A percentile compares a stretch with the other conserved stretches of the same genome.
Evolutionary conservation across 2,329 filamentous ascomycete genomes (phyloP).

Genomic region (Colletotrichum sidae): DNA sequence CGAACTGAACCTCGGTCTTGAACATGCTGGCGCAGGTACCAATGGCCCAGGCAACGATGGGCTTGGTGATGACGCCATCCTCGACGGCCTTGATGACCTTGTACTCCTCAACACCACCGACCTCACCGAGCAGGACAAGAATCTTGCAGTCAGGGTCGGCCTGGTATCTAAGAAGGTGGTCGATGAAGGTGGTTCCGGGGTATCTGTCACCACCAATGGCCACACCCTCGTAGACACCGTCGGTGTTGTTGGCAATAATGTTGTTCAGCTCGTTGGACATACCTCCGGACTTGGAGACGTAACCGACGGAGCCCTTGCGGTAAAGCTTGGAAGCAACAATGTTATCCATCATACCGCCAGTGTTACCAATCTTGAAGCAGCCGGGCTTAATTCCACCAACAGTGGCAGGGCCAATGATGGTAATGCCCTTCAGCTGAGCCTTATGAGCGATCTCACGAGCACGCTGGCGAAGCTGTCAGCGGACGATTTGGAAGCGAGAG

Average conservation of each 20-base stretch:
- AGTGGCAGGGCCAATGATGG: slow-evolving; percentile 97
- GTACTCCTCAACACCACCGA: slow-evolving; percentile 99
- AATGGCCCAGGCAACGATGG: slow-evolving; percentile 98
- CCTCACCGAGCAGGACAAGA: slow-evolving; percentile 93
- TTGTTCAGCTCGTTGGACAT: slow-evolving; percentile 99
- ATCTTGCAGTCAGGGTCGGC: slow-evolving; percentile 98
- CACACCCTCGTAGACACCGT: slow-evolving; percentile 99
- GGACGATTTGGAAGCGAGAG: not conserved
- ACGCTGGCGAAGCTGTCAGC: slow-evolving; percentile 66
- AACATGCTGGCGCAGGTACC: slow-evolving; percentile 99
- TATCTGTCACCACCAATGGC: slow-evolving; percentile 99
- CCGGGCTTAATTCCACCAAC: slow-evolving; percentile 99
- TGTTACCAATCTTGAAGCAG: slow-evolving; percentile 99
- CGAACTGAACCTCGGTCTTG: slow-evolving; percentile 99
- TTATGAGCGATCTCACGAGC: slow-evolving; percentile 98
- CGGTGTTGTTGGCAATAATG: slow-evolving; percentile 95
- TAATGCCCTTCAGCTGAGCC: slow-evolving; percentile 98
- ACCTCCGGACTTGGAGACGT: slow-evolving; percentile 99
- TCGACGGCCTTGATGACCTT: slow-evolving; percentile 99
- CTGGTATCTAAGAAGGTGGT: slow-evolving; percentile 97
- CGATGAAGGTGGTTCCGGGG: slow-evolving; percentile 98
- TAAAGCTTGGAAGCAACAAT: slow-evolving; percentile 99
- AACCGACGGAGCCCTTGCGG: slow-evolving; percentile 97
- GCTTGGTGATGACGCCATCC: slow-evolving; percentile 94
- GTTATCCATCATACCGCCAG: slow-evolving; percentile 99